These are phyloP conservation scores for Geranium incanum DNA, from an alignment of 441 rosid genomes.

Conservation along the genomic window DNA sequence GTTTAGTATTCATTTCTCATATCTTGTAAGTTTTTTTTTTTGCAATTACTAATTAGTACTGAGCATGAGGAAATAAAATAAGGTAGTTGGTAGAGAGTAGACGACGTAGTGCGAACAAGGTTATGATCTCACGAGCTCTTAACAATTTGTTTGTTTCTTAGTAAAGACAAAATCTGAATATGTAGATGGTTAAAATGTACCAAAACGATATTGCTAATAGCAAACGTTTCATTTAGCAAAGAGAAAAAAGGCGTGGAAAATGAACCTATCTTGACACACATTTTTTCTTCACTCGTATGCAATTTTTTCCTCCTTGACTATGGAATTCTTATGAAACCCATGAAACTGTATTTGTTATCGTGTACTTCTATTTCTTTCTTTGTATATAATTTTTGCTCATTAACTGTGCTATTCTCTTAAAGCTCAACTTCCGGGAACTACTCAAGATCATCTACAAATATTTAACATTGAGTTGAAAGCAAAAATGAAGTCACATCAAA, in stretches of 20 bases:
- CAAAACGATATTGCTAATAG: not conserved
- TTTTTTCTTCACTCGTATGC: not conserved
- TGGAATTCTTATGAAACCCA: not conserved
- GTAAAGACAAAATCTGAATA: not conserved
- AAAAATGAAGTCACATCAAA: conserved; percentile 24
- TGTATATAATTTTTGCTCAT: conserved; percentile 8
- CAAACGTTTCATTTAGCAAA: not conserved
- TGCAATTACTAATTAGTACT: too few species aligned
- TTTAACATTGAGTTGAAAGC: conserved; percentile 96
- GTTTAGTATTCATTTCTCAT: too few species aligned
- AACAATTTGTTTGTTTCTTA: not conserved
- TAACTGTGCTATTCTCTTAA: conserved; percentile 20
- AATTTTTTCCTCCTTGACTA: not conserved
- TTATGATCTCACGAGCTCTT: not conserved
- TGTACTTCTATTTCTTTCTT: not conserved
- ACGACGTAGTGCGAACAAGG: too few species aligned
- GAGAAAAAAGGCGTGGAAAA: too few species aligned
- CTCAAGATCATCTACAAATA: conserved; percentile 98
- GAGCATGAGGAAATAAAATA: not conserved
- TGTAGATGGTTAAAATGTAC: not conserved
- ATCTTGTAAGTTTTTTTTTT: too few species aligned
- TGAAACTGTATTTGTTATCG: not conserved
- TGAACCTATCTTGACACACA: not conserved
- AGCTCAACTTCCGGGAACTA: conserved; percentile 98
- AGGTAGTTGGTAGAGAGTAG: not conserved